Evolutionary conservation across 176 grass and related monocot genomes (phyloP).

Genomic region (Phyllostachys edulis): DNA sequence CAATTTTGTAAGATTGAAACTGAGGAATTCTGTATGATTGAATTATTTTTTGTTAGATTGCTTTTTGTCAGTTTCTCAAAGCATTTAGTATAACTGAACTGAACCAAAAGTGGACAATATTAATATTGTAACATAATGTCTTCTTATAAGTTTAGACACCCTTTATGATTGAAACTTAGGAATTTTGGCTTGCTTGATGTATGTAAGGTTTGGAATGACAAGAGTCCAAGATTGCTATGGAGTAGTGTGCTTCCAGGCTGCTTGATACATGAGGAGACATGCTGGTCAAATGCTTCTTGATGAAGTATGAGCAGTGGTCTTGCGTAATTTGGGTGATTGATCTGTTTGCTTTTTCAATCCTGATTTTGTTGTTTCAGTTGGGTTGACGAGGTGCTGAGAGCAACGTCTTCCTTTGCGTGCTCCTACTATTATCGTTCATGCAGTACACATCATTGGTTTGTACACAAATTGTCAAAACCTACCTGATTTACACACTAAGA

Average conservation of each 20-base stretch:
- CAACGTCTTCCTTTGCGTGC: background rate
- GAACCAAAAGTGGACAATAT: too few species aligned
- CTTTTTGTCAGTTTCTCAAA: too few species aligned
- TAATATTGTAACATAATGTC: too few species aligned
- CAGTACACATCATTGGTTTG: too few species aligned
- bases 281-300: background rate
- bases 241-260: background rate
- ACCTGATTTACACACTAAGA: too few species aligned
- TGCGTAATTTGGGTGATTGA: background rate
- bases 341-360: background rate
- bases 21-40: too few species aligned
- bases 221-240: background rate
- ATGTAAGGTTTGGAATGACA: background rate
- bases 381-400: slow-evolving; percentile 1
- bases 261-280: background rate
- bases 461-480: too few species aligned
- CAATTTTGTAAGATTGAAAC: too few species aligned
- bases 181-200: slow-evolving; percentile 15
- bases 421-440: background rate
- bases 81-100: too few species aligned
- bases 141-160: too few species aligned
- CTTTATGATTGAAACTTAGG: too few species aligned
- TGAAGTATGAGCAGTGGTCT: background rate
- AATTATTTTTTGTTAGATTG: too few species aligned
- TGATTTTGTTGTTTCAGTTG: background rate